A percentile compares a stretch with the other conserved stretches of the same genome.
Conservation (phyloP, 306 rosid genomes). For the Cicer judaicum region DNA sequence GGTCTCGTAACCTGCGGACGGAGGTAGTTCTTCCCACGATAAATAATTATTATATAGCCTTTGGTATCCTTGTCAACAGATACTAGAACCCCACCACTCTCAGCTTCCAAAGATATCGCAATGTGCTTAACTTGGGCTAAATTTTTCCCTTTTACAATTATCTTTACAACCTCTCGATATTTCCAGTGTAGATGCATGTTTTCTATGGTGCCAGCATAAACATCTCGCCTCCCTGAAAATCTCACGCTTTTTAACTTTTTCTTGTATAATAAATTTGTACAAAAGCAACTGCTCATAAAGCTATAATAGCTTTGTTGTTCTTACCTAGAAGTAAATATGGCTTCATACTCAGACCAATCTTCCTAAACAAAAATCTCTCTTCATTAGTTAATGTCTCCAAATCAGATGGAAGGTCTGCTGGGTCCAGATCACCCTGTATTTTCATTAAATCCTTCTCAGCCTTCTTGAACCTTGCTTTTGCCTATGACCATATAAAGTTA, state of each 20-base stretch:
- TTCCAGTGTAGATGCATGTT: slow-evolving; percentile 99
- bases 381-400: slow-evolving; percentile 81
- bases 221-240: slow-evolving; percentile 78
- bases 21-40: slow-evolving; percentile 89
- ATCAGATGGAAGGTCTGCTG: slow-evolving; percentile 84
- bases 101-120: slow-evolving; percentile 92
- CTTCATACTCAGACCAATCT: slow-evolving; percentile 92
- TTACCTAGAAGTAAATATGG: slow-evolving; percentile 83
- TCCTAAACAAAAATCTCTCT: slow-evolving; percentile 83
- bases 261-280: slow-evolving; percentile 36
- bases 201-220: slow-evolving; percentile 87
- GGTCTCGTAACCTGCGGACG: slow-evolving; percentile 70
- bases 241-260: slow-evolving; percentile 24
- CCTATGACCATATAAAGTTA: slow-evolving; percentile 62
- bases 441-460: slow-evolving; percentile 81
- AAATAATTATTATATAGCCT: slow-evolving; percentile 72
- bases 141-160: slow-evolving; percentile 76
- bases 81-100: slow-evolving; percentile 89
- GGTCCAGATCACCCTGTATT: slow-evolving; percentile 67
- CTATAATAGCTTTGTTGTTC: slow-evolving; percentile 27
- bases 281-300: slow-evolving; percentile 39
- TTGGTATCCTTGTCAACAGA: slow-evolving; percentile 78
- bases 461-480: slow-evolving; percentile 68
- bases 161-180: slow-evolving; percentile 83
- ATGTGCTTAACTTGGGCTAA: slow-evolving; percentile 74